Conservation (phyloP, 1,284 basidiomycete species). For the Papiliotrema flavescens region DNA sequence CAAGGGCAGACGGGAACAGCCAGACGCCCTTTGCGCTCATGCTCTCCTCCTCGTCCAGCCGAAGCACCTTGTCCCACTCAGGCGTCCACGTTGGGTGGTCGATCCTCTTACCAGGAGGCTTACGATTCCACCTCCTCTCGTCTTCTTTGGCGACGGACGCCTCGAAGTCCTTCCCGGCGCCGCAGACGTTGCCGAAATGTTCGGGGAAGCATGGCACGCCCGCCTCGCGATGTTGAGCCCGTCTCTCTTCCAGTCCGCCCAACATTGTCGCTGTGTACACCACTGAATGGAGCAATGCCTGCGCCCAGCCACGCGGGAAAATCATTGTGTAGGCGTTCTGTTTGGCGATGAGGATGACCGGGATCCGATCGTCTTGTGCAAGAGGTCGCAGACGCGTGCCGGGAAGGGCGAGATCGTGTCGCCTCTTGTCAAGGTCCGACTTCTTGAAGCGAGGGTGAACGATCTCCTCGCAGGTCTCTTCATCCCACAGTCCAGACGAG, state of each 20-base stretch:
- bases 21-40: slow-evolving; percentile 51
- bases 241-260: slow-evolving; percentile 71
- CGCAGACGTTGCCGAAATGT: slow-evolving; percentile 62
- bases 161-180: slow-evolving; percentile 57
- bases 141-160: slow-evolving; percentile 52
- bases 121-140: slow-evolving; percentile 65
- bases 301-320: slow-evolving; percentile 78
- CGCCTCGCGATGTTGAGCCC: slow-evolving; percentile 73
- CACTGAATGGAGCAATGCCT: slow-evolving; percentile 79
- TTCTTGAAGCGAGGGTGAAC: slow-evolving; percentile 70
- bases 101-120: slow-evolving; percentile 76
- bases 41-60: slow-evolving; percentile 1
- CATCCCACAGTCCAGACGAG: slow-evolving; percentile 68
- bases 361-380: slow-evolving; percentile 72
- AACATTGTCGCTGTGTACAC: slow-evolving; percentile 73
- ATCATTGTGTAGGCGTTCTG: slow-evolving; percentile 81
- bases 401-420: slow-evolving; percentile 63
- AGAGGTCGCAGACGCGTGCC: slow-evolving; percentile 65
- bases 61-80: slow-evolving; percentile 66
- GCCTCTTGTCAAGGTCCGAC: slow-evolving; percentile 73
- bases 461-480: slow-evolving; percentile 54
- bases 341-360: slow-evolving; percentile 64
- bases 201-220: slow-evolving; percentile 71
- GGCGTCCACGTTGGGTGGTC: slow-evolving; percentile 70
- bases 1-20: slow-evolving; percentile 59